Evolutionary conservation across 768 basidiomycete species (phyloP).

Genomic region (Leucosporidium yakuticum): DNA sequence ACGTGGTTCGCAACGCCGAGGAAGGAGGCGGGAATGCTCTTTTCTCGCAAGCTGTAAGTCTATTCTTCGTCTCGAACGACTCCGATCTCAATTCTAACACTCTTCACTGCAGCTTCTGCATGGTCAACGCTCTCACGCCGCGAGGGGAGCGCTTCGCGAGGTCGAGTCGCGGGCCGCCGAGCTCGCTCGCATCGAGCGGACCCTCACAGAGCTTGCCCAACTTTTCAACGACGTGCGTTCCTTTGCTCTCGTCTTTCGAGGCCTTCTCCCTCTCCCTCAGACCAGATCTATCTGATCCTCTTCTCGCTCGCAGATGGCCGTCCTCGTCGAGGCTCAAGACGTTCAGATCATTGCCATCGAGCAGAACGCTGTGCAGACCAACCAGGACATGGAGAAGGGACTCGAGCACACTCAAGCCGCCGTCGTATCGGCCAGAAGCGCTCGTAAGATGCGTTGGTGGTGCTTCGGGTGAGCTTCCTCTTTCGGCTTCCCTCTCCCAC

Average conservation of each 20-base stretch:
- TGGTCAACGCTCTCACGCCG: constrained; percentile 60
- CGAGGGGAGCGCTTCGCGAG: constrained; percentile 70
- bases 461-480: constrained; percentile 63
- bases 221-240: constrained; percentile 66
- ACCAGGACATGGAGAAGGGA: constrained; percentile 62
- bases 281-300: neutral
- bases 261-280: no score
- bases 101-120: constrained; percentile 41
- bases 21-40: constrained; percentile 13
- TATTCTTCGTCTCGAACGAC: neutral
- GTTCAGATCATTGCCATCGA: constrained; percentile 62
- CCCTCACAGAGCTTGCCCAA: constrained; percentile 73
- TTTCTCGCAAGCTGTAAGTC: constrained; percentile 26
- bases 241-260: neutral
- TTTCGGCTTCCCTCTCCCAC: constrained; percentile 50
- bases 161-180: constrained; percentile 80
- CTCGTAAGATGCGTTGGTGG: constrained; percentile 94
- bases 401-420: constrained; percentile 75
- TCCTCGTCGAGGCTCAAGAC: constrained; percentile 71
- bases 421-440: constrained; percentile 71
- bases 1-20: constrained; percentile 20
- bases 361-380: constrained; percentile 56
- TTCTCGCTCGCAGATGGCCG: constrained; percentile 58
- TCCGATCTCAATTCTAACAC: constrained; percentile 50
- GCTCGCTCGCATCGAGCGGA: constrained; percentile 72